Percentiles rank a stretch among this genome's conserved stretches.
Conservation (phyloP, 805 yeast species). For the Candida loeiensis region DNA sequence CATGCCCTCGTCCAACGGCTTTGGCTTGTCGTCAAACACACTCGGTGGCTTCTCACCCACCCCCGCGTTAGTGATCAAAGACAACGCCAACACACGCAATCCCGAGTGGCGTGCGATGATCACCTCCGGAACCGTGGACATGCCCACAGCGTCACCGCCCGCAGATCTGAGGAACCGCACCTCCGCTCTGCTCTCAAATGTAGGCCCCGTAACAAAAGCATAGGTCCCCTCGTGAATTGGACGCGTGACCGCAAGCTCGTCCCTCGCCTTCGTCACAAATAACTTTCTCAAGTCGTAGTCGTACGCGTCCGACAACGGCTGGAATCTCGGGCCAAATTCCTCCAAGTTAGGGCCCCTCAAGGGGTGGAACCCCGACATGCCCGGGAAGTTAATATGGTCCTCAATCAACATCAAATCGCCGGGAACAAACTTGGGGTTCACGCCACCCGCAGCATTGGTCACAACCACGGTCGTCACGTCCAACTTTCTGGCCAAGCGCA, state of each 20-base stretch:
- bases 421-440: conserved; percentile 60
- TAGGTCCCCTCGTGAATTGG: conserved; percentile 83
- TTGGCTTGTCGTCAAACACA: conserved; percentile 54
- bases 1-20: conserved; percentile 62
- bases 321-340: conserved; percentile 79
- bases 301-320: conserved; percentile 87
- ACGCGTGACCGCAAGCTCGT: conserved; percentile 48
- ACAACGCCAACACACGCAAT: conserved; percentile 75
- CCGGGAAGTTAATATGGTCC: conserved; percentile 90
- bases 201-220: conserved; percentile 85
- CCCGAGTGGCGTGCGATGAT: conserved; percentile 89
- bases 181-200: conserved; percentile 91
- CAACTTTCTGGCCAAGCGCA: conserved; percentile 66
- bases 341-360: conserved; percentile 83
- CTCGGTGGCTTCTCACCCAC: conserved; percentile 67
- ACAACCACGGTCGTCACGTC: conserved; percentile 65
- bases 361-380: conserved; percentile 84
- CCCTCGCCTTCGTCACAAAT: conserved; percentile 53
- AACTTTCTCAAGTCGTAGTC: conserved; percentile 65
- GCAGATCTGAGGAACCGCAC: conserved; percentile 63
- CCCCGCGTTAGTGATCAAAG: conserved; percentile 82
- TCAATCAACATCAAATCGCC: conserved; percentile 90
- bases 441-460: conserved; percentile 97
- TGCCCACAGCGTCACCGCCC: conserved; percentile 95
- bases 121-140: conserved; percentile 98